Conservation (phyloP, 2,329 filamentous ascomycete species). For the Pseudocercospora ulei region DNA sequence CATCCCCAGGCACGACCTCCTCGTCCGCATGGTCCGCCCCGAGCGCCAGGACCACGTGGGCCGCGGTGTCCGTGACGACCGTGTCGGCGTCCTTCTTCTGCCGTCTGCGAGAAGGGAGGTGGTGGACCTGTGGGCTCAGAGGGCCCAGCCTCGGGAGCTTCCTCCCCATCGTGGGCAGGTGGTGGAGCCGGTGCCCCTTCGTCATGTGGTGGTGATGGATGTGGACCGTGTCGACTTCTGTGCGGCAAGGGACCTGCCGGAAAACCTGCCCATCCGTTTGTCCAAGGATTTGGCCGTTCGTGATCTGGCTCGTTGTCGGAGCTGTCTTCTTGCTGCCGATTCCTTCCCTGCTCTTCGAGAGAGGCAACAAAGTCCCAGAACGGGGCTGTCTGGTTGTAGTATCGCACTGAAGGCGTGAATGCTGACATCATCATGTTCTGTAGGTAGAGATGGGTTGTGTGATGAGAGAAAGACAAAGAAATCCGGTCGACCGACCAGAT, state of each 20-base stretch:
- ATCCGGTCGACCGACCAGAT: neutral
- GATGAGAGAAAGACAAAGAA: conserved; percentile 11
- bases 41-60: conserved; percentile 27
- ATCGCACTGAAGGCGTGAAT: conserved; percentile 47
- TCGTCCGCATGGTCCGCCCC: conserved; percentile 27
- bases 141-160: conserved; percentile 21
- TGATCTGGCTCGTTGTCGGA: conserved; percentile 32
- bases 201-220: conserved; percentile 13
- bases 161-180: conserved; percentile 18
- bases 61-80: conserved; percentile 21
- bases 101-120: conserved; percentile 20
- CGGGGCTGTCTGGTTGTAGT: conserved; percentile 46
- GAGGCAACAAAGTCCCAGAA: conserved; percentile 50
- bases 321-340: conserved; percentile 27
- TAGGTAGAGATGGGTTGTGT: conserved; percentile 12
- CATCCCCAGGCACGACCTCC: conserved; percentile 27
- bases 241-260: conserved; percentile 30
- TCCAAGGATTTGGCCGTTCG: conserved; percentile 22
- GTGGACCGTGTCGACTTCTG: conserved; percentile 25
- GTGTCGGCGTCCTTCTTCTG: conserved; percentile 14
- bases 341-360: conserved; percentile 41
- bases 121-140: conserved; percentile 24
- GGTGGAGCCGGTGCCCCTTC: conserved; percentile 19
- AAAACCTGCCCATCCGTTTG: conserved; percentile 36
- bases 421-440: conserved; percentile 19